A percentile compares a stretch with the other conserved stretches of the same genome.
These are phyloP conservation scores for Canariomyces notabilis DNA, from an alignment of 2,329 filamentous ascomycete species.

Conservation along the genomic window DNA sequence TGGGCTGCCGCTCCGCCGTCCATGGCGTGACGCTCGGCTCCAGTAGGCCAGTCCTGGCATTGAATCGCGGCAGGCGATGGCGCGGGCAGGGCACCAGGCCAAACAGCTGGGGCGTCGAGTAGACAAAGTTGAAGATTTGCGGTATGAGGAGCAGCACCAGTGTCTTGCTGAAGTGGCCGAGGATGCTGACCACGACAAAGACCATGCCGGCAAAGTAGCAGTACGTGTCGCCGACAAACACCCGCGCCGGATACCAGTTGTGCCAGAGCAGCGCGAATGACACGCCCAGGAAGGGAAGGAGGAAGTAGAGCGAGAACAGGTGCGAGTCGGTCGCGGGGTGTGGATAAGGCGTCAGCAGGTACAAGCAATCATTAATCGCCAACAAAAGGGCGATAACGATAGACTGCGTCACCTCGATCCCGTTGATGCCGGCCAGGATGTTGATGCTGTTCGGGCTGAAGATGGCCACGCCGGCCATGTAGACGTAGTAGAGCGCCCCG, in stretches of 20 bases:
- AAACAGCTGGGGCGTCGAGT: slow-evolving; percentile 89
- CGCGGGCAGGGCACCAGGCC: slow-evolving; percentile 85
- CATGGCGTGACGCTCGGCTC: slow-evolving; percentile 82
- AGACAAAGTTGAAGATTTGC: slow-evolving; percentile 94
- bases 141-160: slow-evolving; percentile 84
- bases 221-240: slow-evolving; percentile 98
- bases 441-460: slow-evolving; percentile 99
- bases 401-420: slow-evolving; percentile 93
- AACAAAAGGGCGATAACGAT: slow-evolving; percentile 83
- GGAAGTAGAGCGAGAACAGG: slow-evolving; percentile 89
- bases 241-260: slow-evolving; percentile 93
- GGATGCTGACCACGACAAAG: slow-evolving; percentile 92
- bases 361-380: slow-evolving; percentile 80
- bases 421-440: slow-evolving; percentile 98
- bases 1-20: slow-evolving; percentile 62
- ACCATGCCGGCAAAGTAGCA: slow-evolving; percentile 99
- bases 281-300: slow-evolving; percentile 90
- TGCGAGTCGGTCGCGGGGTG: slow-evolving; percentile 95
- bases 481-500: slow-evolving; percentile 80
- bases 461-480: slow-evolving; percentile 95
- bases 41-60: slow-evolving; percentile 74
- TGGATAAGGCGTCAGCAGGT: slow-evolving; percentile 76
- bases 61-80: slow-evolving; percentile 86
- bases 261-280: slow-evolving; percentile 80
- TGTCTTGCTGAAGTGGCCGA: slow-evolving; percentile 98